phyloP scores from a whole-genome alignment of 108 stramenopile genomes.

The Skeletonema grethae region DNA sequence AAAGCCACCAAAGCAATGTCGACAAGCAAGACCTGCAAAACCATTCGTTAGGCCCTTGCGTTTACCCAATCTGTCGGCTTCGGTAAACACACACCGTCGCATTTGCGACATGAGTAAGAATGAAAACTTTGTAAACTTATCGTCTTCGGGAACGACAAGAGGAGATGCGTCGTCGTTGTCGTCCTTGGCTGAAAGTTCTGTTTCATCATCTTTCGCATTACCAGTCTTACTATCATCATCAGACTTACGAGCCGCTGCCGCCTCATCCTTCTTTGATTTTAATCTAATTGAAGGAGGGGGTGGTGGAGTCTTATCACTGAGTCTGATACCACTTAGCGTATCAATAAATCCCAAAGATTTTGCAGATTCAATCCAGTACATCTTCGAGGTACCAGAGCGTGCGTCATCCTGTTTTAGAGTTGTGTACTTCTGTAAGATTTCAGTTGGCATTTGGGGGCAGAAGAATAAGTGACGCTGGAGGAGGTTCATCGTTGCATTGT shows the following conservation, averaged over 20 bases:
- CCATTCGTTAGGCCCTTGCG: constrained; percentile 78
- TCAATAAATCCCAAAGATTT: constrained; percentile 76
- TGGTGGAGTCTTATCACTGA: constrained; percentile 38
- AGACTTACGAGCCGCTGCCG: not conserved
- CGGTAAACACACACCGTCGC: constrained; percentile 82
- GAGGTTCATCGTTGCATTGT: constrained; percentile 56
- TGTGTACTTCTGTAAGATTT: constrained; percentile 67
- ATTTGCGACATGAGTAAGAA: constrained; percentile 75
- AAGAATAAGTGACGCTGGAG: constrained; percentile 70
- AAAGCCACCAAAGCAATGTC: constrained; percentile 81
- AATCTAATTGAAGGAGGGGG: constrained; percentile 22
- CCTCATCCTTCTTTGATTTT: not conserved
- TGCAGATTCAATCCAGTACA: constrained; percentile 82
- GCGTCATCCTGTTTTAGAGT: constrained; percentile 79
- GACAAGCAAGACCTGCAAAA: constrained; percentile 82
- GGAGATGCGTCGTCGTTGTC: constrained; percentile 13
- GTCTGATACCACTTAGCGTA: constrained; percentile 71
- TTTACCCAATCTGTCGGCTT: constrained; percentile 84
- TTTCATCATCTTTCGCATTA: constrained; percentile 9
- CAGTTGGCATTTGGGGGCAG: constrained; percentile 58
- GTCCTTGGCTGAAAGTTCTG: not conserved
- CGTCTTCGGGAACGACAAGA: constrained; percentile 39
- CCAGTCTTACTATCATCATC: constrained; percentile 5
- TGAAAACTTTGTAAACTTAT: constrained; percentile 74
- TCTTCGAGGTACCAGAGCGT: constrained; percentile 76